These are phyloP conservation scores for Saccharomyces hybrid DNA, from an alignment of 1,139 yeast genomes.

Conservation along the genomic window DNA sequence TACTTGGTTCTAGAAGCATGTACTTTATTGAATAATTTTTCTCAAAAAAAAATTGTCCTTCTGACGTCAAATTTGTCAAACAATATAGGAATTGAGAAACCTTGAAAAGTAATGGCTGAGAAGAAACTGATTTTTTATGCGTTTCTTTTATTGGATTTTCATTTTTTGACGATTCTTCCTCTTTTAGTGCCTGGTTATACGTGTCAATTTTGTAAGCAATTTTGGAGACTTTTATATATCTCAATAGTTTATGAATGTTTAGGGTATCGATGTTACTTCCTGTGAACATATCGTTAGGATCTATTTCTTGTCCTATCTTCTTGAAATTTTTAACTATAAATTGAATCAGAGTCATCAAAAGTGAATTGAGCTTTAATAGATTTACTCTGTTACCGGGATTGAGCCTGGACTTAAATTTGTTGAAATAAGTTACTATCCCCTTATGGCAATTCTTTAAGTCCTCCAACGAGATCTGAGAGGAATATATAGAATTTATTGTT, in stretches of 20 bases:
- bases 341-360: slow-evolving; percentile 44
- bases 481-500: slow-evolving; percentile 62
- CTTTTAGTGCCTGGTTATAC: slow-evolving; percentile 41
- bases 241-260: slow-evolving; percentile 61
- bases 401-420: slow-evolving; percentile 53
- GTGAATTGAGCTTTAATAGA: slow-evolving; percentile 53
- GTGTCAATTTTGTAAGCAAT: slow-evolving; percentile 80
- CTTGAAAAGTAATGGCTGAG: slow-evolving; percentile 54
- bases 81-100: slow-evolving; percentile 58
- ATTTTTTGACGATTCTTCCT: slow-evolving; percentile 14
- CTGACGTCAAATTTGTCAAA: slow-evolving; percentile 66
- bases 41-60: slow-evolving; percentile 70
- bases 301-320: slow-evolving; percentile 48
- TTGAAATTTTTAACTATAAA: slow-evolving; percentile 38
- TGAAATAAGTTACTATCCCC: slow-evolving; percentile 46
- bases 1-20: slow-evolving; percentile 75
- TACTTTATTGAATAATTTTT: slow-evolving; percentile 45
- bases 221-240: slow-evolving; percentile 58
- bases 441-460: slow-evolving; percentile 41
- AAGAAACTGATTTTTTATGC: slow-evolving; percentile 11
- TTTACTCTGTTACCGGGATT: slow-evolving; percentile 72
- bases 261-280: slow-evolving; percentile 60
- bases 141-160: slow-evolving; percentile 11
- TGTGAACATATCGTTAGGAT: slow-evolving; percentile 44
- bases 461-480: slow-evolving; percentile 45